phyloP scores from a whole-genome alignment of 495 filamentous ascomycete genomes.

The Cercophora newfieldiana region DNA sequence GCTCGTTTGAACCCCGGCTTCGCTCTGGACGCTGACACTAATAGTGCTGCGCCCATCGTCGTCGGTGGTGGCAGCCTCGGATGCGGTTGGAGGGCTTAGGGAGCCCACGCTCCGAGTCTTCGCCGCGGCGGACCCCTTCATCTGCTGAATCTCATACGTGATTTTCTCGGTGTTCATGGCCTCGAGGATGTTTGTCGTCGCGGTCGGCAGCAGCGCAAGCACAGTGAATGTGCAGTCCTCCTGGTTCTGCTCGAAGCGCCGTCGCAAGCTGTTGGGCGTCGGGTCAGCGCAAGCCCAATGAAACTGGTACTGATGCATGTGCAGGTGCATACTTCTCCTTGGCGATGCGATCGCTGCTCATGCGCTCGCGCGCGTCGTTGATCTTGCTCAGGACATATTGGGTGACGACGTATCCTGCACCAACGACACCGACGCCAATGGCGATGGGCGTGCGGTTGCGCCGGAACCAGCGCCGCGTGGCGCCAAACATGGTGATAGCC shows the following conservation, averaged over 20 bases:
- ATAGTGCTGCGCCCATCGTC: conserved; percentile 78
- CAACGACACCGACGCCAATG: conserved; percentile 81
- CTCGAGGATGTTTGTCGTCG: conserved; percentile 82
- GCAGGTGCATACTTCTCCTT: conserved; percentile 76
- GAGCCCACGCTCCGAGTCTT: conserved; percentile 64
- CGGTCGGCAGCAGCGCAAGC: conserved; percentile 88
- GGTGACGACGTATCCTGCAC: conserved; percentile 86
- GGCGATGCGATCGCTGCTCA: conserved; percentile 92
- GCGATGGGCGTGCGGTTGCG: conserved; percentile 89
- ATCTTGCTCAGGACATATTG: conserved; percentile 91
- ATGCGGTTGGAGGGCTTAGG: conserved; percentile 67
- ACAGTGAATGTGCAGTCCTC: conserved; percentile 99
- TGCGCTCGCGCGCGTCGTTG: conserved; percentile 87
- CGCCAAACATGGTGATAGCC: conserved; percentile 66
- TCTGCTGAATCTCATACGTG: conserved; percentile 87
- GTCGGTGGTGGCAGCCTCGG: conserved; percentile 56
- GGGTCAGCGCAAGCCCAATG: conserved; percentile 3
- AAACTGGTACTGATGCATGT: not conserved
- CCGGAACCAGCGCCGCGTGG: conserved; percentile 82
- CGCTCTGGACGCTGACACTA: conserved; percentile 65
- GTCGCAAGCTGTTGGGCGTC: conserved; percentile 65
- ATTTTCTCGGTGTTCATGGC: conserved; percentile 86
- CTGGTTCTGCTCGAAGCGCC: conserved; percentile 97
- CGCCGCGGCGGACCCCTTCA: conserved; percentile 72
- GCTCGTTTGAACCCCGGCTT: conserved; percentile 76